A percentile compares a stretch with the other conserved stretches of the same genome.
Conservation (phyloP, 2,329 filamentous ascomycete genomes). For the Didymella arachidicola region DNA sequence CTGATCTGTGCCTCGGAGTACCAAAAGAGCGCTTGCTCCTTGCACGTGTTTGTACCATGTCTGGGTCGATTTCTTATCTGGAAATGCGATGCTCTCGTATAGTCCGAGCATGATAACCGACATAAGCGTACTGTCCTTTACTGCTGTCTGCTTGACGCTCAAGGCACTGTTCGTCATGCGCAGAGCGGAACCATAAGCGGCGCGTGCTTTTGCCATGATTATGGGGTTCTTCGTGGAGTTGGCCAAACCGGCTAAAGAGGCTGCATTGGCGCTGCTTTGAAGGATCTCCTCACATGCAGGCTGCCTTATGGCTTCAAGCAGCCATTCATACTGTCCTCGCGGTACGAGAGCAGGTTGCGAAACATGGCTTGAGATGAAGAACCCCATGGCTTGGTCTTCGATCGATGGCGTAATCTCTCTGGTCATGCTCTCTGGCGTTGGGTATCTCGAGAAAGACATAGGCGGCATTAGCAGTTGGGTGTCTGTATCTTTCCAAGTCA, state of each 20-base stretch:
- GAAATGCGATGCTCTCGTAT: slow-evolving; percentile 45
- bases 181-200: slow-evolving; percentile 38
- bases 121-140: slow-evolving; percentile 39
- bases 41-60: slow-evolving; percentile 46
- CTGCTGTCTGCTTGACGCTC: slow-evolving; percentile 23
- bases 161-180: slow-evolving; percentile 37
- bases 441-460: slow-evolving; percentile 12
- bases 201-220: slow-evolving; percentile 36
- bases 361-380: slow-evolving; percentile 44
- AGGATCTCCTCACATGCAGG: slow-evolving; percentile 31
- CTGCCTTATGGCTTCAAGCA: slow-evolving; percentile 31
- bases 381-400: slow-evolving; percentile 41
- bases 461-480: background rate
- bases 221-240: slow-evolving; percentile 33
- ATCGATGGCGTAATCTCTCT: slow-evolving; percentile 30
- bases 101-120: slow-evolving; percentile 45
- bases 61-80: slow-evolving; percentile 36
- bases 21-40: slow-evolving; percentile 44
- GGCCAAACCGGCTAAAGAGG: slow-evolving; percentile 35
- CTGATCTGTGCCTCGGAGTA: slow-evolving; percentile 40
- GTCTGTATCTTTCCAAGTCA: background rate
- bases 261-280: slow-evolving; percentile 34
- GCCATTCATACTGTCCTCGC: slow-evolving; percentile 40
- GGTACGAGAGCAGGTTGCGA: slow-evolving; percentile 32
- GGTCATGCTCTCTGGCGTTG: slow-evolving; percentile 24